Evolutionary conservation across 2,329 filamentous ascomycete species (phyloP), one percentile per base, ranked within the genome.

Genomic region (Calcarisporium arbuscula): DNA sequence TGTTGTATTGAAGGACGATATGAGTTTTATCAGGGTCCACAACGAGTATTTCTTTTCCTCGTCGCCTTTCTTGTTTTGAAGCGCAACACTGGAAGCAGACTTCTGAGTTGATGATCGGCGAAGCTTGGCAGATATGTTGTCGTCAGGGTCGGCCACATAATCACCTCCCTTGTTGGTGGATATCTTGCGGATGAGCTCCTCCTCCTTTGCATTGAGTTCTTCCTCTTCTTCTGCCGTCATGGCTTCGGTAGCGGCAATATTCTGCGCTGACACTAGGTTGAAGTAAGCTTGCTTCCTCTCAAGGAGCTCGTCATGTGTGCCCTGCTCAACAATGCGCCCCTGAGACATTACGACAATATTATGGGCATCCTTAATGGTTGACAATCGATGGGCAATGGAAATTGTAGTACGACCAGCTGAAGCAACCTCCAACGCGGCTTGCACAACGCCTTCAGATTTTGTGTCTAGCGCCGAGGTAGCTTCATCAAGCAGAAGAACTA

Each of bases 381-480:
- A 95, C 8, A 98, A 70, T 47, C 90, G 82, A 64, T 98, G 92
- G 28, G 92, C 92, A 58, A 98, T 96, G 6, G 89, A 85, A 48
- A 96, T 95, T 3, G 92, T 96, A 0, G 92, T 98, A 35, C 92
- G 77, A 17, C 89, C 90, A 43, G 83, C 73, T 2, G 88, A 75
- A 18, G 90, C 92, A 32, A 77, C 82, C 50, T 96, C 89, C 8
- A 98, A 72, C 14, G 92, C 92, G 27, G 86, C 86, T 58, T 96
- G 92, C 2, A 98, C 90, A 8, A 94, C 83, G 29, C 86, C 88
- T 62, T 98, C 92, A 1, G 87, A 94, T 54, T 92, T 90, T 16
- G 90, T 95, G 53, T 98, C 92, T 1, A 98, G 72, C 5, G 88
- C 88, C 23, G 85, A 92, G 1, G 92, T 98, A 5, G 92, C 92